A percentile compares a stretch with the other conserved stretches of the same genome.
Evolutionary conservation across 164 flowering plant genomes (phyloP).

Genomic region (Taxillus chinensis): DNA sequence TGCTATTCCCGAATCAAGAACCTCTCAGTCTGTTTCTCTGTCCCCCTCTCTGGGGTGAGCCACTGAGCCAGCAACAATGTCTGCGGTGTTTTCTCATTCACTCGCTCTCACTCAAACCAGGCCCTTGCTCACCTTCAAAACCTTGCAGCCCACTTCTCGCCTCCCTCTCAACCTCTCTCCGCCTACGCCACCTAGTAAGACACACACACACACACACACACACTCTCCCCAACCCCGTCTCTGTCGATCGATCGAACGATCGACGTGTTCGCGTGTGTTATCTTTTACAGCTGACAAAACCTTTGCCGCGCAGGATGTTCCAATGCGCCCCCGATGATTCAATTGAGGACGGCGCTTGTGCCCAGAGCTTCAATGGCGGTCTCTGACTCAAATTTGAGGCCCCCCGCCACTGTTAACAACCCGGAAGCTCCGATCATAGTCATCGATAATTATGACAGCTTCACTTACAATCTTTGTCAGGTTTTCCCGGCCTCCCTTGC

Average conservation of each 20-base stretch:
- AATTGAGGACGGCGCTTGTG: constrained; percentile 10
- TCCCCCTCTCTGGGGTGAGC: neutral
- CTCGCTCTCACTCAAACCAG: constrained; percentile 7
- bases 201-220: no score
- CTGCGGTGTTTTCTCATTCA: neutral
- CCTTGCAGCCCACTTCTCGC: constrained; percentile 1
- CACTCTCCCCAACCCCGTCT: neutral
- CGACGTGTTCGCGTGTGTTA: neutral
- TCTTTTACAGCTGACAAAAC: neutral
- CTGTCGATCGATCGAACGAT: neutral
- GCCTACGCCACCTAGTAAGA: neutral
- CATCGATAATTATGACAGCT: constrained; percentile 93
- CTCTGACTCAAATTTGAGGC: constrained; percentile 14
- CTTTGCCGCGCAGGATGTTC: neutral
- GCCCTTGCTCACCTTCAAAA: constrained; percentile 4
- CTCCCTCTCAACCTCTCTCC: neutral
- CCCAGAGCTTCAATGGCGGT: constrained; percentile 15
- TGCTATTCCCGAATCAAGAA: no score
- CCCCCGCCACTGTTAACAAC: constrained; percentile 11
- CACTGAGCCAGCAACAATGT: neutral
- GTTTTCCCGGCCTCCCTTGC: constrained; percentile 18
- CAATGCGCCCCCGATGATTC: neutral
- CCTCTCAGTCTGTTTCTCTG: neutral
- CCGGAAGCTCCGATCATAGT: constrained; percentile 53
- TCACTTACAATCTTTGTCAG: constrained; percentile 98